These are phyloP conservation scores for Barbarea vulgaris DNA, from an alignment of 345 rosid genomes.

Conservation along the genomic window DNA sequence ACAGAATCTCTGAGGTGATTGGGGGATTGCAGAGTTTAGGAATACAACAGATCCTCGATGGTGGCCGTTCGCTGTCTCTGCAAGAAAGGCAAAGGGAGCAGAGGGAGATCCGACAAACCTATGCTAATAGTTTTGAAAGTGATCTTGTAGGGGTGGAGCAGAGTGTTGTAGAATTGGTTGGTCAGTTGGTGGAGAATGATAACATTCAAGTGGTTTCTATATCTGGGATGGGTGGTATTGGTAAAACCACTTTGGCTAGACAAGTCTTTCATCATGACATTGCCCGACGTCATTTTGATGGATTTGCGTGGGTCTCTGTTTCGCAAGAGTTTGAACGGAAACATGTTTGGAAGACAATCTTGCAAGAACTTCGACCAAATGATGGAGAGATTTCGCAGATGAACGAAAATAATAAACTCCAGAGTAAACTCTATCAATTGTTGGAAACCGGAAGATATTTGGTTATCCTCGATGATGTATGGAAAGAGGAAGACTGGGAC, in stretches of 20 bases:
- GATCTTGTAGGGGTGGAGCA: conserved; percentile 46
- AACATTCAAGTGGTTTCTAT: conserved; percentile 34
- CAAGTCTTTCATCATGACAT: conserved; percentile 25
- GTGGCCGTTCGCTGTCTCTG: background rate
- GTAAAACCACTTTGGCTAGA: conserved; percentile 51
- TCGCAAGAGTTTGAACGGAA: conserved; percentile 32
- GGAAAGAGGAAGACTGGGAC: conserved; percentile 44
- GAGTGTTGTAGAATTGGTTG: conserved; percentile 20
- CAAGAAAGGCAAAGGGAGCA: conserved; percentile 5
- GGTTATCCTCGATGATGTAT: conserved; percentile 51
- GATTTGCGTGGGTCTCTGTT: conserved; percentile 44
- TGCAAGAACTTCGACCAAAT: conserved; percentile 25
- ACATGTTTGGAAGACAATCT: conserved; percentile 40
- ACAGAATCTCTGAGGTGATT: too few species aligned
- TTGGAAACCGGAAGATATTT: conserved; percentile 33
- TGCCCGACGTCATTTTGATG: conserved; percentile 29
- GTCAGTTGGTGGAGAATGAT: background rate
- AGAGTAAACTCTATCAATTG: too few species aligned
- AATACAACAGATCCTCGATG: background rate
- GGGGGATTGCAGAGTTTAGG: conserved; percentile 36
- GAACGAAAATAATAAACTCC: conserved; percentile 28
- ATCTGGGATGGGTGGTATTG: conserved; percentile 57
- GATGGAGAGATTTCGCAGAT: background rate
- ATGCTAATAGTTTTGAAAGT: conserved; percentile 26
- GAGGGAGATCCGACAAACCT: conserved; percentile 10